Conservation (phyloP, 495 filamentous ascomycete species). For the Neurospora tetraspora region DNA sequence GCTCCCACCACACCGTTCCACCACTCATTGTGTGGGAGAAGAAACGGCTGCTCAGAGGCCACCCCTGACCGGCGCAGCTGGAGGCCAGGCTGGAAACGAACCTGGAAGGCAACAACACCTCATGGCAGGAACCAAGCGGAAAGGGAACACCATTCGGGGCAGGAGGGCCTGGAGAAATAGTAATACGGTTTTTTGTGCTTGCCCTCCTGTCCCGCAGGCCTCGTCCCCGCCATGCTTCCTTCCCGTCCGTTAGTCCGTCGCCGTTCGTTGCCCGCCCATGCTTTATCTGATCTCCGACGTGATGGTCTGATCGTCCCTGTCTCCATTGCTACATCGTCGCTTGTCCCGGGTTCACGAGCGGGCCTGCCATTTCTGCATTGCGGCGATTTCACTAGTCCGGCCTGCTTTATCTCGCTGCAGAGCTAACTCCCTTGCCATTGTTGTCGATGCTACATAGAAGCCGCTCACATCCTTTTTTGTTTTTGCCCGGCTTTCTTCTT, state of each 20-base stretch:
- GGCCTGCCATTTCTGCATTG: neutral
- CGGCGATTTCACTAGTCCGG: neutral
- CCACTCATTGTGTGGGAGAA: neutral
- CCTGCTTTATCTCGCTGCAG: neutral
- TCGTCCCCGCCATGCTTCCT: neutral
- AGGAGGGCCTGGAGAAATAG: neutral
- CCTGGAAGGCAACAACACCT: too few species aligned
- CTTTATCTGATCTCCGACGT: neutral
- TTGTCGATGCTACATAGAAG: neutral
- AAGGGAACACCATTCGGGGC: neutral
- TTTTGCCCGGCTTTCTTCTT: neutral
- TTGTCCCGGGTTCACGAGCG: neutral
- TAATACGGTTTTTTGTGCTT: neutral
- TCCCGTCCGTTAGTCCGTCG: neutral
- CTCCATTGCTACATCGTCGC: neutral
- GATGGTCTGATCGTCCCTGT: neutral
- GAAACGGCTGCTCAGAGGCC: neutral
- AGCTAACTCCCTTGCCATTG: neutral
- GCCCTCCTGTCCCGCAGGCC: neutral
- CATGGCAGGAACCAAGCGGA: neutral
- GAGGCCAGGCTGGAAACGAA: neutral
- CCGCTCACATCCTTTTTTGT: neutral
- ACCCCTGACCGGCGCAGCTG: neutral
- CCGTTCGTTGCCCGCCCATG: neutral
- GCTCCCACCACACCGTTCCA: neutral